Conservation (phyloP, 331 rosid genomes). For the Dryas integrifolia region DNA sequence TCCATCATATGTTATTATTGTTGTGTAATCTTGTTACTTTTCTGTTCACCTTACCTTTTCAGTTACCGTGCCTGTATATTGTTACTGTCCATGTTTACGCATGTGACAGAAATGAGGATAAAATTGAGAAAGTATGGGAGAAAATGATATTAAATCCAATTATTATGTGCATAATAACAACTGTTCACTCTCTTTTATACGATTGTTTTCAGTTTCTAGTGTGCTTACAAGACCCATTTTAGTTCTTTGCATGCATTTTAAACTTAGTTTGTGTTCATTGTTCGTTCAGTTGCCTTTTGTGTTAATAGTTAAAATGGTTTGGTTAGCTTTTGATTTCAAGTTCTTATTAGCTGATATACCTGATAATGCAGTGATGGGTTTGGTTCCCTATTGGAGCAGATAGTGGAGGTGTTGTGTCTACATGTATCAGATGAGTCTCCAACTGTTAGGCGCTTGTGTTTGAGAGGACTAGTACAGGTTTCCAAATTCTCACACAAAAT, state of each 20-base stretch:
- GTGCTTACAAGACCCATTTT: not conserved
- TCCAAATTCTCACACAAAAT: conserved; percentile 9
- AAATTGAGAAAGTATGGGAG: not conserved
- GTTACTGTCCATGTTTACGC: not conserved
- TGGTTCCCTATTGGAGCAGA: conserved; percentile 80
- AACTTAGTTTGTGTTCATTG: not conserved
- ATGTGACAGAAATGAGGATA: not conserved
- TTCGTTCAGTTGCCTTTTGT: not conserved
- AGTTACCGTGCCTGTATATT: not conserved
- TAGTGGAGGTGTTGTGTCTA: conserved; percentile 84
- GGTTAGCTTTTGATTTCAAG: conserved; percentile 19
- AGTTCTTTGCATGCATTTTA: conserved; percentile 2
- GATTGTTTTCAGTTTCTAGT: not conserved
- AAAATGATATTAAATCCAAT: not conserved
- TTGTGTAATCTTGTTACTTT: not conserved
- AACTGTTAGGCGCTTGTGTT: conserved; percentile 85
- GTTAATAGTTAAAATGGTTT: not conserved
- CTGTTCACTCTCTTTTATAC: not conserved
- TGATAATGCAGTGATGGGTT: conserved; percentile 61
- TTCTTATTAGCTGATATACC: conserved; percentile 31
- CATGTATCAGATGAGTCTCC: conserved; percentile 91
- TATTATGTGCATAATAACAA: not conserved
- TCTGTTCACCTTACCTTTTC: not conserved
- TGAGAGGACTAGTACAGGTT: conserved; percentile 97
- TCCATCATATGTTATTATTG: not conserved